These are phyloP conservation scores for Ulmus americana DNA, from an alignment of 331 rosid genomes.

Conservation along the genomic window DNA sequence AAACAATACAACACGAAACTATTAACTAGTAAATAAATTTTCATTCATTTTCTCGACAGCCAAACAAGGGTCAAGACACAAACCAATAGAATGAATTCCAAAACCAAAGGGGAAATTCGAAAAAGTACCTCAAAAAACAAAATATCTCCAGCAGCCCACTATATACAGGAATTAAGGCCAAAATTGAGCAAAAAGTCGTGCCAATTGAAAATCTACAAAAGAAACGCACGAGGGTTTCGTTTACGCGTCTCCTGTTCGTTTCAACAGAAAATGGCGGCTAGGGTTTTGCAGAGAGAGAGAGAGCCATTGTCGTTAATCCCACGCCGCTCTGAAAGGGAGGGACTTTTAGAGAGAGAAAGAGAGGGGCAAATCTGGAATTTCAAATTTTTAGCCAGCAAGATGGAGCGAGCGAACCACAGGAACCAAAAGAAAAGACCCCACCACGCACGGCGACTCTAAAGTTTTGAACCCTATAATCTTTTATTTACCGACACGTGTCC, in stretches of 20 bases:
- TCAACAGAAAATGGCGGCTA: slow-evolving; percentile 34
- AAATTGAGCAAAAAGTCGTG: background rate
- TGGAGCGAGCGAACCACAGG: background rate
- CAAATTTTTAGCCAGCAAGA: slow-evolving; percentile 10
- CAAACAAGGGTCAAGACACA: slow-evolving; percentile 16
- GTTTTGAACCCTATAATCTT: background rate
- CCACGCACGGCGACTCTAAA: slow-evolving; percentile 18
- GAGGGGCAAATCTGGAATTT: slow-evolving; percentile 19
- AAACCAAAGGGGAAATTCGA: background rate
- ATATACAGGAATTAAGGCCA: background rate
- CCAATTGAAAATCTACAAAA: slow-evolving; percentile 4
- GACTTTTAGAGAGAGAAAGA: slow-evolving; percentile 8
- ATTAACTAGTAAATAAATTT: background rate
- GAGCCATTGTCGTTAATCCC: background rate
- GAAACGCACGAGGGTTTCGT: slow-evolving; percentile 31
- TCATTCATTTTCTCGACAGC: slow-evolving; percentile 2
- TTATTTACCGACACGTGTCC: slow-evolving; percentile 28
- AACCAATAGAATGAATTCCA: background rate
- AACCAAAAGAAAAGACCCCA: slow-evolving; percentile 17
- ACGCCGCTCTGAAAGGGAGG: background rate
- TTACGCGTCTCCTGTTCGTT: slow-evolving; percentile 8
- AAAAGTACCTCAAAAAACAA: background rate
- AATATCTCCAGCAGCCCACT: background rate
- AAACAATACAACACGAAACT: background rate
- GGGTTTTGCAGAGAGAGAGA: slow-evolving; percentile 48